These are phyloP conservation scores for Pseudonitzschia multistriata DNA, from an alignment of 108 stramenopile species.

Conservation along the genomic window DNA sequence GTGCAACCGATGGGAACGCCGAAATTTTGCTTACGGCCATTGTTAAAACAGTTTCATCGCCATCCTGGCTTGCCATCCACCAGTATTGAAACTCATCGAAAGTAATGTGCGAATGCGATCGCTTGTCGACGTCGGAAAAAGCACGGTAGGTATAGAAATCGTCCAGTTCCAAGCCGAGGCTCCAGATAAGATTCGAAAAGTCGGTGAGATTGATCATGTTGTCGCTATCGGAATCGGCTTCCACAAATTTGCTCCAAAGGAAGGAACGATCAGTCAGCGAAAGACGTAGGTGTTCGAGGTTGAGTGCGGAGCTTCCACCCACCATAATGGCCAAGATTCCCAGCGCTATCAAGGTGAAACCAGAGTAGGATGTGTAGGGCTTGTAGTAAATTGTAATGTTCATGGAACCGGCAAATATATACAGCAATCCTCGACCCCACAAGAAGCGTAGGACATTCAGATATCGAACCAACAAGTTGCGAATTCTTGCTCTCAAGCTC, in stretches of 20 bases:
- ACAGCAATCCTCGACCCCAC: slow-evolving; percentile 65
- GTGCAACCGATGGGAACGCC: no score
- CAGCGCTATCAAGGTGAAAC: slow-evolving; percentile 27
- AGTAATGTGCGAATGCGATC: slow-evolving; percentile 26
- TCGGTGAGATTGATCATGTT: slow-evolving; percentile 35
- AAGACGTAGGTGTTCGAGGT: slow-evolving; percentile 36
- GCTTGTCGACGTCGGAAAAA: slow-evolving; percentile 41
- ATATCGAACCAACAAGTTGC: slow-evolving; percentile 35
- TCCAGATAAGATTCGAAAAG: slow-evolving; percentile 43
- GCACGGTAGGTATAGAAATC: slow-evolving; percentile 46
- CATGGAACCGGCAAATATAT: slow-evolving; percentile 45
- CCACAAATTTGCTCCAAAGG: slow-evolving; percentile 41
- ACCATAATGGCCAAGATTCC: slow-evolving; percentile 39
- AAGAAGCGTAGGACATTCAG: slow-evolving; percentile 40
- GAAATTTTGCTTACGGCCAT: background rate
- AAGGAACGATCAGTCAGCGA: slow-evolving; percentile 48
- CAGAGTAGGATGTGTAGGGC: slow-evolving; percentile 26
- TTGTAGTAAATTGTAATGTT: slow-evolving; percentile 34
- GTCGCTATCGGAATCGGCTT: slow-evolving; percentile 43
- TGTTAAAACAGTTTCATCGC: background rate
- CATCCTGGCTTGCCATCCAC: slow-evolving; percentile 45
- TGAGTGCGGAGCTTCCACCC: slow-evolving; percentile 35
- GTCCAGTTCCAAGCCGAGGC: slow-evolving; percentile 53
- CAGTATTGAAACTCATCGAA: slow-evolving; percentile 55
- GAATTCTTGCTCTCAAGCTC: slow-evolving; percentile 32